These are phyloP conservation scores for Geosmithia morbida DNA, from an alignment of 2,329 filamentous ascomycete genomes.

Conservation along the genomic window DNA sequence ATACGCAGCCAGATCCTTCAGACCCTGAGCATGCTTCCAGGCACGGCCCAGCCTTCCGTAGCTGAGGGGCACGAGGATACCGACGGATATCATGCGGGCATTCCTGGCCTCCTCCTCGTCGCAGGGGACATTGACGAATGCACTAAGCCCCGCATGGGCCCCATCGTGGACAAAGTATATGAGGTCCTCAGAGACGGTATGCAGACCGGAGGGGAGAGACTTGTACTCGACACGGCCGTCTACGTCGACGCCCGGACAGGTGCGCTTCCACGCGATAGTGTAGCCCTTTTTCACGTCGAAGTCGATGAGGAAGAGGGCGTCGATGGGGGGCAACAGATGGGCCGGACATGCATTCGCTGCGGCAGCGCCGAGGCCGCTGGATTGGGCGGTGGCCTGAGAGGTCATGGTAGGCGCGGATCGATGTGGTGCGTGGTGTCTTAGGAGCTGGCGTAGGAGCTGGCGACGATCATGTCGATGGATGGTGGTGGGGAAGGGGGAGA, in stretches of 20 bases:
- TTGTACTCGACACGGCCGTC: slow-evolving; percentile 93
- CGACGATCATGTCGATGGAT: too few relatives aligned
- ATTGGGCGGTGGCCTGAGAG: slow-evolving; percentile 13
- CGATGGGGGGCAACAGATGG: slow-evolving; percentile 28
- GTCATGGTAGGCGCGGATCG: slow-evolving; percentile 19
- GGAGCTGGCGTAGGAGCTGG: too few relatives aligned
- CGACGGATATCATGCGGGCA: slow-evolving; percentile 86
- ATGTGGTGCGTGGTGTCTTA: background rate
- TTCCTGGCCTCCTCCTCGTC: slow-evolving; percentile 65
- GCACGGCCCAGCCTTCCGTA: slow-evolving; percentile 74
- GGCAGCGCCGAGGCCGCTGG: slow-evolving; percentile 7
- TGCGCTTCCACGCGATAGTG: slow-evolving; percentile 79
- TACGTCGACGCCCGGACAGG: slow-evolving; percentile 53
- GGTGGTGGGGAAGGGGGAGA: too few relatives aligned
- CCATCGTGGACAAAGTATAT: slow-evolving; percentile 84
- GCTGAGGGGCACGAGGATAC: slow-evolving; percentile 72
- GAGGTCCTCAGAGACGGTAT: slow-evolving; percentile 76
- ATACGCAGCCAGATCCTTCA: slow-evolving; percentile 64
- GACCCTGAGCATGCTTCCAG: slow-evolving; percentile 70
- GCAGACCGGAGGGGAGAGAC: slow-evolving; percentile 82
- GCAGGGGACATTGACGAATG: slow-evolving; percentile 75
- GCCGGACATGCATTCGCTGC: slow-evolving; percentile 1
- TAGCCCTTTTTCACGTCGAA: slow-evolving; percentile 90
- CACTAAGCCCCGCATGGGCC: slow-evolving; percentile 74
- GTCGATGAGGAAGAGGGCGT: slow-evolving; percentile 75